These are phyloP conservation scores for Chlamydomonas reinhardtii DNA, from an alignment of 163 green algal species.

Conservation along the genomic window DNA sequence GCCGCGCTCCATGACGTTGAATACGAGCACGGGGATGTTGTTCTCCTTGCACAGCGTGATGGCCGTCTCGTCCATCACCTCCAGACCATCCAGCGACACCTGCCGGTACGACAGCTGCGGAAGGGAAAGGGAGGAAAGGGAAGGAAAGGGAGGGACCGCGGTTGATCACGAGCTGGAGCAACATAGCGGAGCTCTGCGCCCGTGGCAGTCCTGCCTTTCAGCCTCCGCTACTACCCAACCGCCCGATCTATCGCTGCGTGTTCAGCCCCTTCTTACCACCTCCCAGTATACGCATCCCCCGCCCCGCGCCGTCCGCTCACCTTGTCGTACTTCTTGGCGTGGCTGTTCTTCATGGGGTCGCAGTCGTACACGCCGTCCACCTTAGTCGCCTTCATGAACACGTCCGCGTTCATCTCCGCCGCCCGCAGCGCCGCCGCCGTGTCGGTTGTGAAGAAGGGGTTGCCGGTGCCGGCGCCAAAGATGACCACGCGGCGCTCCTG, in stretches of 20 bases:
- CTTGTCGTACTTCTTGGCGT: slow-evolving; percentile 65
- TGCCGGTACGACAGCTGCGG: slow-evolving; percentile 52
- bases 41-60: slow-evolving; percentile 99
- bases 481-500: slow-evolving; percentile 96
- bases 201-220: no score
- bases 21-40: slow-evolving; percentile 93
- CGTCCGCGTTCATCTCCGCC: slow-evolving; percentile 87
- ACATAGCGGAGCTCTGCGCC: no score
- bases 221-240: no score
- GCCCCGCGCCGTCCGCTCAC: neutral
- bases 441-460: slow-evolving; percentile 99
- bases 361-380: slow-evolving; percentile 97
- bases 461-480: slow-evolving; percentile 96
- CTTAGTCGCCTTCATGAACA: slow-evolving; percentile 96
- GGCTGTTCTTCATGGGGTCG: slow-evolving; percentile 87
- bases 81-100: slow-evolving; percentile 64
- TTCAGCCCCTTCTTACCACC: no score
- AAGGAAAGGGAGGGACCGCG: neutral
- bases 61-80: slow-evolving; percentile 97
- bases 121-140: neutral
- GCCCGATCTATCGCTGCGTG: no score
- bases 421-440: slow-evolving; percentile 95
- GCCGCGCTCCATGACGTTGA: slow-evolving; percentile 84
- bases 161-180: neutral
- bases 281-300: no score